Evolutionary conservation across 768 basidiomycete species (phyloP).

Genomic region (Antrodiella citrinella): DNA sequence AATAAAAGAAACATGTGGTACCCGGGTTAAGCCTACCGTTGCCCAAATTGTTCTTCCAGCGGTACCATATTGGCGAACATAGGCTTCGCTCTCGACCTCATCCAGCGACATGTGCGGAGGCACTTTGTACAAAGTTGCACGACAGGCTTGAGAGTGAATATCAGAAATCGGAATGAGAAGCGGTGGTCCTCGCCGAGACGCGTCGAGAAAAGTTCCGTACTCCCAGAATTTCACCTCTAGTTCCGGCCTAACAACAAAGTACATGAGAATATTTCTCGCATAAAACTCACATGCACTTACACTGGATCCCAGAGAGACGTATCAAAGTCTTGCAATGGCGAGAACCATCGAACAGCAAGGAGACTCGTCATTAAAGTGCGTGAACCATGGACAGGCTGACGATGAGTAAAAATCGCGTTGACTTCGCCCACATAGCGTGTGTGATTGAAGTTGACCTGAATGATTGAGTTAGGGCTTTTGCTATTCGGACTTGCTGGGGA

Average conservation of each 20-base stretch:
- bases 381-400: not conserved
- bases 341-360: constrained; percentile 6
- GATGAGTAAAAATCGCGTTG: not conserved
- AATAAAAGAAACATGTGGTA: too few species aligned
- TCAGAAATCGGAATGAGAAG: too few species aligned
- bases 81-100: too few species aligned
- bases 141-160: too few species aligned
- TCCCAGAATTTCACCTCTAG: constrained; percentile 5
- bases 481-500: not conserved
- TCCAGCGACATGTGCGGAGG: too few species aligned
- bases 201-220: not conserved
- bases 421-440: constrained; percentile 5
- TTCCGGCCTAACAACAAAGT: not conserved
- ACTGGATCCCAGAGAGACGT: constrained; percentile 3
- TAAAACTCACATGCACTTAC: not conserved
- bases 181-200: not conserved
- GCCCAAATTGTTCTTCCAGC: too few species aligned
- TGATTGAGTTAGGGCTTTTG: constrained; percentile 1
- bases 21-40: too few species aligned
- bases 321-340: not conserved
- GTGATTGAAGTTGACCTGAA: not conserved
- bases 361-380: not conserved
- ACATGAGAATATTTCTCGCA: not conserved
- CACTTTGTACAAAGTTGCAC: too few species aligned
- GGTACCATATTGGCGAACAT: too few species aligned